Percentiles rank a stretch among this genome's conserved stretches.
phyloP scores from a whole-genome alignment of 129 eudicot species.

The Arctium minus region DNA sequence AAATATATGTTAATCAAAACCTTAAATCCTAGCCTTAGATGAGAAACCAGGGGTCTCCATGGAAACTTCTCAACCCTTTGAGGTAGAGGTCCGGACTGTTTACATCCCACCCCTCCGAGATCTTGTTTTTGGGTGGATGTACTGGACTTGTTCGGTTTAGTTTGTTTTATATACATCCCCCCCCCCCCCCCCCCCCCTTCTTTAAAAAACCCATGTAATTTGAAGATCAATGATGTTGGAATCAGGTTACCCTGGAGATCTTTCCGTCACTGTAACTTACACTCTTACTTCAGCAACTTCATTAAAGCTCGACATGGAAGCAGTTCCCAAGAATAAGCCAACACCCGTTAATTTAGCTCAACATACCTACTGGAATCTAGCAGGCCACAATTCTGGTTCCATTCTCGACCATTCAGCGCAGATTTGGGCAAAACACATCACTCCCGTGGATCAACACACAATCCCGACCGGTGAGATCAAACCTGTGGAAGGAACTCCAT shows the following conservation, averaged over 20 bases:
- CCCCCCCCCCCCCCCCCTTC: too few relatives aligned
- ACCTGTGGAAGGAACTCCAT: conserved; percentile 77
- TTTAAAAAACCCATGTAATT: neutral
- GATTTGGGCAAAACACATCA: conserved; percentile 67
- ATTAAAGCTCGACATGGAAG: conserved; percentile 88
- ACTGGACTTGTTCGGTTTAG: too few relatives aligned
- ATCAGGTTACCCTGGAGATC: conserved; percentile 92
- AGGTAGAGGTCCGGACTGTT: too few relatives aligned
- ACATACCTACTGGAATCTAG: conserved; percentile 94
- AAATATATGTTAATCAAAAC: too few relatives aligned
- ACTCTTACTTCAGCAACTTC: conserved; percentile 72
- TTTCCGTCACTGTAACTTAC: conserved; percentile 74
- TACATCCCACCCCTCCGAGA: too few relatives aligned
- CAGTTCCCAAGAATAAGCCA: conserved; percentile 69
- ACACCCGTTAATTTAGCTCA: conserved; percentile 88
- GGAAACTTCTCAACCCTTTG: too few relatives aligned
- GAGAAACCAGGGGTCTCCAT: too few relatives aligned
- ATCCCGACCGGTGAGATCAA: conserved; percentile 86
- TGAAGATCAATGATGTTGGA: neutral
- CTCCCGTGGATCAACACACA: conserved; percentile 73
- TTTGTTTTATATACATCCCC: too few relatives aligned
- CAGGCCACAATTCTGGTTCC: conserved; percentile 74
- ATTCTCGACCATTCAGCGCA: conserved; percentile 78
- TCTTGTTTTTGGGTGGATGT: too few relatives aligned
- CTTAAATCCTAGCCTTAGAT: too few relatives aligned